Evolutionary conservation across 1,139 yeast genomes (phyloP), one percentile per base, ranked within the genome.

Genomic region (Pichia sp.): DNA sequence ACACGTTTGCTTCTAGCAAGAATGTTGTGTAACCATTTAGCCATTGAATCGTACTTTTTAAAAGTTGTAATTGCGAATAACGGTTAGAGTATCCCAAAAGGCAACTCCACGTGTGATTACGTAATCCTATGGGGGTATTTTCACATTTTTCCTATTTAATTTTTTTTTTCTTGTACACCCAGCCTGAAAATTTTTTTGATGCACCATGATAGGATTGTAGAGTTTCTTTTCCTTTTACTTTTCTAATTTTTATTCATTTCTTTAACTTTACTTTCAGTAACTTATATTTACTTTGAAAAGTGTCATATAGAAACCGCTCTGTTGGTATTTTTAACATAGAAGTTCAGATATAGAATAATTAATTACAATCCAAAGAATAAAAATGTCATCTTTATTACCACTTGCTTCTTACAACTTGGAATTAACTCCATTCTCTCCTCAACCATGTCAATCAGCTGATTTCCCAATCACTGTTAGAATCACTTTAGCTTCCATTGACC

Each of bases 401-500:
- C 74, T 90, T 67, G 85, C 96, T 56, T 82, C 96, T 27, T 90
- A 82, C 72, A 85, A 85, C 72, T 76, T 89, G 70, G 89, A 87
- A 58, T 78, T 91, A 56, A 75, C 78, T 68, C 98, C 99, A 62
- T 93, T 85, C 65, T 72, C 78, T 58, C 96, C 96, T 57, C 81
- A 82, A 44, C 90, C 91, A 53, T 96, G 97, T 55, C 81, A 86
- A 64, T 86, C 84, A 58, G 85, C 83, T 50, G 95, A 86, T 53
- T 83, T 82, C 66, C 96, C 97, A 46, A 85, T 87, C 57, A 84
- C 97, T 56, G 81, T 93, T 59, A 86, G 96, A 70, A 69, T 93
- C 63, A 91, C 98, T 50, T 79, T 93, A 78, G 99, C 97, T 58
- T 96, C 99, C 51, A 77, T 93, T 62, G 97, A 93, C 70, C 96